Evolutionary conservation across 768 basidiomycete genomes (phyloP), one percentile per base, ranked within the genome.

Genomic region (Collybiopsis confluens): DNA sequence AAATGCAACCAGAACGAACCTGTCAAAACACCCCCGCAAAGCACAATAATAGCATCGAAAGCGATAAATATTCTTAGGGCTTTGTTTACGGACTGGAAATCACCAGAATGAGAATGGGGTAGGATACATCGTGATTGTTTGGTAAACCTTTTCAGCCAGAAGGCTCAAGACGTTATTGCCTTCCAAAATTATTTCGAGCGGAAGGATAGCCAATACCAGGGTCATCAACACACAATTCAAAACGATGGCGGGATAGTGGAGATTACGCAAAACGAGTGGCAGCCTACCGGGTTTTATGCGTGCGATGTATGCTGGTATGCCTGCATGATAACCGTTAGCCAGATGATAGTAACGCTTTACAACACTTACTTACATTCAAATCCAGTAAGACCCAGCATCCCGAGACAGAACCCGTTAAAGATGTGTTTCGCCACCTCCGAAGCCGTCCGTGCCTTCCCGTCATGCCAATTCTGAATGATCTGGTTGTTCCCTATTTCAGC

Each of bases 361-460:
- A 38, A 44, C 13, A 48, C 11, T 16, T 42, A 64, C 70, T 36
- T 53, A 85, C 85, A 85, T 75, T 85, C 83, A 60, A 83, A 82
- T 7, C 85, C 88, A 1, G 88, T 88, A 33, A 88, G 71, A 0
- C 86, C 86, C 1, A 91, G 70, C 72, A 89, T 83, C 0, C 84
- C 80, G 2, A 91, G 70, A 59, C 86, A 89, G 24, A 86, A 71
- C 0, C 88, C 88, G 55, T 82, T 71, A 64, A 81, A 90, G 7
- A 83, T 68, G 38, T 86, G 76, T 21, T 63, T 72, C 0, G 72
- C 63, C 27, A 80, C 63, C 2, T 60, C 62, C 3, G 57, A 48
- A 0, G 69, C 54, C 3, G 73, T 68, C n/a, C 62, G 44, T 44
- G 67, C 59, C 26, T 61, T 61, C 26, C 74, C 73, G 33, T 55